Base-by-base conservation (phyloP, 306 rosid genomes). In the Macrotyloma uniflorum region DNA sequence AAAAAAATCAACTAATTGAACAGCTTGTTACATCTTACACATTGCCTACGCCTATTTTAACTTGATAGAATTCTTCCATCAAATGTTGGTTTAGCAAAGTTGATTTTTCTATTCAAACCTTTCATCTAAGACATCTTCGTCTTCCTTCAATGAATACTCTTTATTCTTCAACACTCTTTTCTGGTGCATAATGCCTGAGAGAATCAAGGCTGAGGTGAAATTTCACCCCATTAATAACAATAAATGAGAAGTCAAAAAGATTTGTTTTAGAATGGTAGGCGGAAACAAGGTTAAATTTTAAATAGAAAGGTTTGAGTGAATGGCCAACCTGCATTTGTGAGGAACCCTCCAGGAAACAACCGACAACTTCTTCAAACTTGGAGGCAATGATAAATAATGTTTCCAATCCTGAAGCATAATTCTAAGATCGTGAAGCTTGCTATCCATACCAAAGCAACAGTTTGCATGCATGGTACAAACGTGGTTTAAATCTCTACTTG, bases 381-480 rank as follows among this genome's bases (percentile, higher is more conserved):
- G 91, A 33, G 96, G 94, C 89, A 90, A 65, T 24, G 96, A 86
- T 86, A 90, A 78, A 83, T 85, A 95, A 42, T 67, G 82, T 79
- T 88, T 95, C 99, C 99, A 95, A 67, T 93, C 93, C 78, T 87
- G 90, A 67, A 95, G 90, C 97, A 95, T 84, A 53, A 93, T 77
- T 88, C 83, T 80, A 32, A 95, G 97, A 83, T 91, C 98, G 61
- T 90, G 91, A 84, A 95, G 97, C 88, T 95, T 95, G 87, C 81
- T 93, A 30, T 87, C 88, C 85, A 95, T 74, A 40, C 98, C 99
- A 53, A 80, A 73, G 84, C 99, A 95, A 80, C 98, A 95, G 80
- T 93, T 95, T 69, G 98, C 99, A 81, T 95, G 99, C 98, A 95
- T 95, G 4, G 99, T 95, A 84, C 97, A 88, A 19, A 95, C 99